Conservation (phyloP, 108 stramenopile genomes). For the Pseudonitzschia pungens region DNA sequence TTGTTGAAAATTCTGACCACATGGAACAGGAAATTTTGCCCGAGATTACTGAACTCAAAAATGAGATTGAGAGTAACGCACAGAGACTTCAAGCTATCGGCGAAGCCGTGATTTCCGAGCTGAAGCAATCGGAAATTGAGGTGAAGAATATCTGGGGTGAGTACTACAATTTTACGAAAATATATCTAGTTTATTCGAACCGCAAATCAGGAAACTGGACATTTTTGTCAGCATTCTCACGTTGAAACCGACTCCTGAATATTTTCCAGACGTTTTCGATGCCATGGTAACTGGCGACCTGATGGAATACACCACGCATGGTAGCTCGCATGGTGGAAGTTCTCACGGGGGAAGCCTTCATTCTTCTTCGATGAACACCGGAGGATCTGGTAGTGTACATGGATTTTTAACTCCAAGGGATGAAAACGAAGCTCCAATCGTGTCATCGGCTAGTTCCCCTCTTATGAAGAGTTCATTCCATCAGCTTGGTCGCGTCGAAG, state of each 20-base stretch:
- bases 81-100: slow-evolving; percentile 34
- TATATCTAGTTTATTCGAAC: no score
- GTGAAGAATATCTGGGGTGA: slow-evolving; percentile 66
- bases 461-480: slow-evolving; percentile 29
- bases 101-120: slow-evolving; percentile 55
- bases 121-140: slow-evolving; percentile 64
- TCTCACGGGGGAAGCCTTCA: slow-evolving; percentile 29
- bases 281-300: slow-evolving; percentile 39
- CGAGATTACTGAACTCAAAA: slow-evolving; percentile 23
- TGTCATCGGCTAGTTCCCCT: slow-evolving; percentile 26
- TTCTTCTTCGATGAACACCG: slow-evolving; percentile 16
- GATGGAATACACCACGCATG: slow-evolving; percentile 40
- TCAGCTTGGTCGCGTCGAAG: slow-evolving; percentile 39
- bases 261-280: slow-evolving; percentile 32
- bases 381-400: slow-evolving; percentile 27
- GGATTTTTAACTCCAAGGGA: slow-evolving; percentile 21
- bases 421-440: slow-evolving; percentile 31
- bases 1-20: slow-evolving; percentile 29
- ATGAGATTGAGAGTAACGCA: slow-evolving; percentile 6
- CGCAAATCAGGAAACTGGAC: neutral
- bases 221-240: neutral
- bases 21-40: slow-evolving; percentile 31
- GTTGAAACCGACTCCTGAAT: neutral
- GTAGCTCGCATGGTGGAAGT: slow-evolving; percentile 35
- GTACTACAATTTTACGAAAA: slow-evolving; percentile 24